Conservation (phyloP, 106 monocot species). For the Narthecium ossifragum region DNA sequence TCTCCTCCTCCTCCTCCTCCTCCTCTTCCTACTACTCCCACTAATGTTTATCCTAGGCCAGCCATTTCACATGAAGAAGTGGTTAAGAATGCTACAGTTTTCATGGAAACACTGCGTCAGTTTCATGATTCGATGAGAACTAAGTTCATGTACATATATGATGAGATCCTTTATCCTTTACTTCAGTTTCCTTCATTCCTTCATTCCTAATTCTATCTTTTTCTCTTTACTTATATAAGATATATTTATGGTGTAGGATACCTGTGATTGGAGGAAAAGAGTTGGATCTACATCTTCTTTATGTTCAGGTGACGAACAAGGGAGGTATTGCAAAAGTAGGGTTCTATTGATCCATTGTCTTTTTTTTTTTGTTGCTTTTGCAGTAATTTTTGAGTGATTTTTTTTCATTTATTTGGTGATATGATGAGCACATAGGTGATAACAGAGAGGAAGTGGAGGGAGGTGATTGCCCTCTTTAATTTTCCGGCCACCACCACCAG, state of each 20-base stretch:
- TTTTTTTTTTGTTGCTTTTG: neutral
- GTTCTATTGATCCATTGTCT: neutral
- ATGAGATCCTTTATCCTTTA: neutral
- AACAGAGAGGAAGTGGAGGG: slow-evolving; percentile 68
- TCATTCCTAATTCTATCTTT: neutral
- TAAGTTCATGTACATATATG: slow-evolving; percentile 55
- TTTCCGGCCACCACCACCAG: slow-evolving; percentile 87
- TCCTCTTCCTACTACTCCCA: too few relatives aligned
- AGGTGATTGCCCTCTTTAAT: slow-evolving; percentile 61
- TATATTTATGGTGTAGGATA: slow-evolving; percentile 28
- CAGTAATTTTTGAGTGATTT: neutral
- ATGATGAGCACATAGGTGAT: slow-evolving; percentile 38
- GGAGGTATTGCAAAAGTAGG: slow-evolving; percentile 79
- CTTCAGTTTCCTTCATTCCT: too few relatives aligned
- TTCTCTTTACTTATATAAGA: neutral
- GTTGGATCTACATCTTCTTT: slow-evolving; percentile 63
- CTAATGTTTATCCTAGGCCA: slow-evolving; percentile 42
- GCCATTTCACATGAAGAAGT: slow-evolving; percentile 51
- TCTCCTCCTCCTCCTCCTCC: too few relatives aligned
- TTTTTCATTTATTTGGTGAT: neutral
- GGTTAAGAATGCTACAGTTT: slow-evolving; percentile 21
- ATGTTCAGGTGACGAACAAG: slow-evolving; percentile 61
- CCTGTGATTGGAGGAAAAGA: slow-evolving; percentile 91
- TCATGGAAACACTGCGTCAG: slow-evolving; percentile 52
- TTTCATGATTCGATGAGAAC: slow-evolving; percentile 66